phyloP scores from a whole-genome alignment of 129 eudicot species.

The Oenanthe sinensis region DNA sequence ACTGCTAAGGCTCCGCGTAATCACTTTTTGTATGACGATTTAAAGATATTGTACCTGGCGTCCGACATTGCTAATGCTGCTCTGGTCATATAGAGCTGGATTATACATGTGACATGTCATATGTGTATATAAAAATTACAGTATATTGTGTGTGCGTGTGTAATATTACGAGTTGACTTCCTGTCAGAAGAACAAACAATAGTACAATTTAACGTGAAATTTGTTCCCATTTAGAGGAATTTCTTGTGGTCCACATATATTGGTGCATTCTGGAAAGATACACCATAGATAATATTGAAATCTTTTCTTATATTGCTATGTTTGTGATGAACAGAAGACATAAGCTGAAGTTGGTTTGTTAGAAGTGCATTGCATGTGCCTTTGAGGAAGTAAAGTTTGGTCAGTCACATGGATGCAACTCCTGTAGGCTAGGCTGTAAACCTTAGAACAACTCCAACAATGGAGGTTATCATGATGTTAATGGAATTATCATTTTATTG shows the following conservation, averaged over 20 bases:
- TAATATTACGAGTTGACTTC: no score
- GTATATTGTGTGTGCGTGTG: neutral
- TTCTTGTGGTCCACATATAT: neutral
- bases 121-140: no score
- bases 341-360: conserved; percentile 10
- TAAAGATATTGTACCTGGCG: no score
- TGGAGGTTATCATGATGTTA: no score
- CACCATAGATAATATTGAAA: neutral
- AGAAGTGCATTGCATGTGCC: conserved; percentile 7
- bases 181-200: neutral
- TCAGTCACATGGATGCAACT: conserved; percentile 5
- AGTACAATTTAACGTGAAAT: neutral
- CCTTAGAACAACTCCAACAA: no score
- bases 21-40: neutral
- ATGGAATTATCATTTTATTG: no score
- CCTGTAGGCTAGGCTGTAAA: no score
- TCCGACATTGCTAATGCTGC: neutral
- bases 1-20: neutral
- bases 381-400: neutral
- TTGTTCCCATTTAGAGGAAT: neutral
- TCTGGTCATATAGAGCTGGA: neutral
- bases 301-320: neutral
- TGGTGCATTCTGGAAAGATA: neutral
- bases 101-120: neutral
- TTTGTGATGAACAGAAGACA: neutral